Evolutionary conservation across 1,284 basidiomycete species (phyloP).

Genomic region (Ganoderma boninense): DNA sequence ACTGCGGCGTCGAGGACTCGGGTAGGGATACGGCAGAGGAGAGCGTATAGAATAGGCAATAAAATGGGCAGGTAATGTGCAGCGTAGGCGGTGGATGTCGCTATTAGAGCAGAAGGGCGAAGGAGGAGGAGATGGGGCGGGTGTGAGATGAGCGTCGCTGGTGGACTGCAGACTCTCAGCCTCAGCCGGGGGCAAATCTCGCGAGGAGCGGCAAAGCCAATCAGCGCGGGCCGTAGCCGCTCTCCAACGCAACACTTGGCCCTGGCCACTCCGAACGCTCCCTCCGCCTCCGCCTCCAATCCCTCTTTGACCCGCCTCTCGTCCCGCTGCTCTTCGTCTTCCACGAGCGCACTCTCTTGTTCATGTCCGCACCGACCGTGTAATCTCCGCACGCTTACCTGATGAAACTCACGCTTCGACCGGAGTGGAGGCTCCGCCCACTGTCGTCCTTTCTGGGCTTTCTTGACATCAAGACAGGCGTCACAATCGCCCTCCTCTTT

Average conservation of each 20-base stretch:
- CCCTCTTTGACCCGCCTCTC: constrained; percentile 12
- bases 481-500: constrained; percentile 86
- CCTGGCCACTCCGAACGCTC: constrained; percentile 19
- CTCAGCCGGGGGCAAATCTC: constrained; percentile 19
- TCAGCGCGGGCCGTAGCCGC: constrained; percentile 18
- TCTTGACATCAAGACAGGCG: constrained; percentile 91
- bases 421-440: constrained; percentile 82
- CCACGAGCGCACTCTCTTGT: constrained; percentile 11
- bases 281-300: constrained; percentile 14
- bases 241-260: not conserved
- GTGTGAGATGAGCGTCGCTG: constrained; percentile 32
- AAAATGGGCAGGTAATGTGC: constrained; percentile 17
- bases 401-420: constrained; percentile 83
- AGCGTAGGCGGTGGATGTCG: constrained; percentile 5
- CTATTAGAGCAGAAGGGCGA: constrained; percentile 12
- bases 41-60: constrained; percentile 23
- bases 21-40: constrained; percentile 5
- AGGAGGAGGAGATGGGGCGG: constrained; percentile 18
- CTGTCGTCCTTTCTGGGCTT: constrained; percentile 84
- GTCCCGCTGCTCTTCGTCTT: constrained; percentile 13
- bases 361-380: constrained; percentile 30
- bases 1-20: not conserved
- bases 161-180: constrained; percentile 2
- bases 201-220: constrained; percentile 19
- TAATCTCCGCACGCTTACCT: constrained; percentile 16